These are phyloP conservation scores for Sporisorium reilianum DNA, from an alignment of 1,284 basidiomycete genomes.

Conservation along the genomic window DNA sequence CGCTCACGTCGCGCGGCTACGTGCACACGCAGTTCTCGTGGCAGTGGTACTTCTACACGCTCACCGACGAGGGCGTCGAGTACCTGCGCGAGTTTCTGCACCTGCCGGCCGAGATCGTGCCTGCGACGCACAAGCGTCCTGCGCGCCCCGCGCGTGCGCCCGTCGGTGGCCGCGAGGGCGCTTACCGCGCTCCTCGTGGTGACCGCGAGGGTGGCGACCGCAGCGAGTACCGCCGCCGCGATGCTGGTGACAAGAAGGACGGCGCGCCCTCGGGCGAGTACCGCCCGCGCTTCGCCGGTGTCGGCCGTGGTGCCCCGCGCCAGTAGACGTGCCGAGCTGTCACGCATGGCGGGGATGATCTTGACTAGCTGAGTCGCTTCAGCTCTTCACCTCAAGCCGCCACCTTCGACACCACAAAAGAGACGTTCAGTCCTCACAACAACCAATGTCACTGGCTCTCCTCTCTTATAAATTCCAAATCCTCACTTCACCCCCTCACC, in stretches of 20 bases:
- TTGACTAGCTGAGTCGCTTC: too few species aligned
- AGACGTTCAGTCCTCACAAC: constrained; percentile 29
- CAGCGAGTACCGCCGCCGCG: constrained; percentile 66
- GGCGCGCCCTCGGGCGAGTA: constrained; percentile 66
- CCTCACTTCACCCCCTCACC: neutral
- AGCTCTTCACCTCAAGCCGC: neutral
- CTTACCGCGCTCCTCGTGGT: constrained; percentile 64
- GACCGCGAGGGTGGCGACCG: constrained; percentile 66
- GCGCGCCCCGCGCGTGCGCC: constrained; percentile 65
- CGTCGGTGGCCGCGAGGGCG: constrained; percentile 59
- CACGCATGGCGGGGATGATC: too few species aligned
- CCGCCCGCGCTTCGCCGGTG: constrained; percentile 68
- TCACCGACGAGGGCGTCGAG: constrained; percentile 69
- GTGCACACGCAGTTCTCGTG: constrained; percentile 89
- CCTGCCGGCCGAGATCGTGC: constrained; percentile 69
- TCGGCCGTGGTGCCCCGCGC: constrained; percentile 64
- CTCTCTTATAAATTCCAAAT: constrained; percentile 2
- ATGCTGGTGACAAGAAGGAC: constrained; percentile 67
- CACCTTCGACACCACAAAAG: constrained; percentile 7
- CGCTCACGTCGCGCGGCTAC: constrained; percentile 91
- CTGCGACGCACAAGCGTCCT: constrained; percentile 69
- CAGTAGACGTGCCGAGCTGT: constrained; percentile 46
- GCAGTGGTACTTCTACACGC: constrained; percentile 71
- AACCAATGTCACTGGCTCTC: constrained; percentile 11
- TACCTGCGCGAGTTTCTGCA: constrained; percentile 69